Base-by-base conservation (phyloP, 2,329 filamentous ascomycete species). In the Sarocladiaceae sp. region DNA sequence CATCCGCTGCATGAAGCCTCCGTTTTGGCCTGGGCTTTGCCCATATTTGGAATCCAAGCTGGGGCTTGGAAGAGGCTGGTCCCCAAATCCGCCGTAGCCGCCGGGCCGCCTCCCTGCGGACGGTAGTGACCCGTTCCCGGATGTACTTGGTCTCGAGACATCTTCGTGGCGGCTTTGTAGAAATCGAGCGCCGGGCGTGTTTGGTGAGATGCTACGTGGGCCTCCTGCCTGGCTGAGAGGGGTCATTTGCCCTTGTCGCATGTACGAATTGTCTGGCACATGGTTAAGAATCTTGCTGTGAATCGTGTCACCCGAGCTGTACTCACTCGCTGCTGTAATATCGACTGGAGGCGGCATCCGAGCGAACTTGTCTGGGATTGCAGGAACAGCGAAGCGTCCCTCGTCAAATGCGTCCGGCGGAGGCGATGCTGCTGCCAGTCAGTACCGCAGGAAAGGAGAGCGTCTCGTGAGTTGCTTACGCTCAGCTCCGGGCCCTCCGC, bases 151-250 rank as follows among this genome's bases (percentile, higher is more conserved):
- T 13, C 71, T 68, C 18, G 64, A 73, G 48, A 67, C 68, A 44
- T 73, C 72, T 31, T 72, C 68, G 24, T 58, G 51, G 23, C 58
- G 68, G 59, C 64, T 65, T 55, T 58, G 64, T 47, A 57, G 69
- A 53, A 59, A 70, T 43, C 63, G 64, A 42, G 58, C 70, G 46
- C 64, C 67, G 20, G 76, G 72, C 12, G 77, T 80, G 45, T 73
- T 68, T 6, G 83, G 83, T n/a, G 85, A 87, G 79, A 81, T 42
- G 15, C 18, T 33, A 19, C 18, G n/a, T 15, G 26, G 24, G 16
- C 74, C 74, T 52, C 73, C 76, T 18, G 73, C 73, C 45, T 72
- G 73, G 61, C 80, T 86, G 41, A 76, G 67, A 41, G 82, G 82
- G 10, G 82, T 86, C 46, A 83, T 64, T 58, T 83, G 73, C 43